These are phyloP conservation scores for Astrothelium subdiscretum DNA, from an alignment of 495 filamentous ascomycete genomes.

Conservation along the genomic window DNA sequence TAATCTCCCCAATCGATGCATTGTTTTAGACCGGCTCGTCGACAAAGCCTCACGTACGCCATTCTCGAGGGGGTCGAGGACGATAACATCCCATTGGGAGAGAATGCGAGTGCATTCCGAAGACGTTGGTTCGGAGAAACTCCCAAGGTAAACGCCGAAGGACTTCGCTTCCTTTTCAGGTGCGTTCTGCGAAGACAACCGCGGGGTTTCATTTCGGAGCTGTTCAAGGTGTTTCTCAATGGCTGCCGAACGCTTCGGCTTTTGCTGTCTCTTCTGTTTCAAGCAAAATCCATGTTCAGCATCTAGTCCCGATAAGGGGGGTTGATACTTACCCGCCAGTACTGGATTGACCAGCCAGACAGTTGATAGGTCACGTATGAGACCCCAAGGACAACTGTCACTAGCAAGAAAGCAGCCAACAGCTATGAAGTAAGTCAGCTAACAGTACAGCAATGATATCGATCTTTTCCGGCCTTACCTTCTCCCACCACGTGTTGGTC, in stretches of 20 bases:
- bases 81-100: slow-evolving; percentile 36
- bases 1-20: slow-evolving; percentile 32
- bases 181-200: slow-evolving; percentile 12
- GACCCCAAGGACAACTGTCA: background rate
- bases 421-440: background rate
- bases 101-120: slow-evolving; percentile 28
- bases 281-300: slow-evolving; percentile 12
- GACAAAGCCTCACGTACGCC: slow-evolving; percentile 30
- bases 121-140: slow-evolving; percentile 27
- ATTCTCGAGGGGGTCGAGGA: slow-evolving; percentile 36
- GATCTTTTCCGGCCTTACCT: background rate
- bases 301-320: background rate
- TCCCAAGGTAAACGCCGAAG: slow-evolving; percentile 41
- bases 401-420: background rate
- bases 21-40: slow-evolving; percentile 13
- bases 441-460: background rate
- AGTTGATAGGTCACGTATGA: background rate
- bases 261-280: slow-evolving; percentile 21
- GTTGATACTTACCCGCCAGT: background rate
- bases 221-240: slow-evolving; percentile 22
- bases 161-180: slow-evolving; percentile 28
- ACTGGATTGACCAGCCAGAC: background rate
- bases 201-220: slow-evolving; percentile 21
- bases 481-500: slow-evolving; percentile 12
- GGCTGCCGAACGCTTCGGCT: slow-evolving; percentile 16